phyloP scores from a whole-genome alignment of 768 basidiomycete species.

The Agrocybe praecox region DNA sequence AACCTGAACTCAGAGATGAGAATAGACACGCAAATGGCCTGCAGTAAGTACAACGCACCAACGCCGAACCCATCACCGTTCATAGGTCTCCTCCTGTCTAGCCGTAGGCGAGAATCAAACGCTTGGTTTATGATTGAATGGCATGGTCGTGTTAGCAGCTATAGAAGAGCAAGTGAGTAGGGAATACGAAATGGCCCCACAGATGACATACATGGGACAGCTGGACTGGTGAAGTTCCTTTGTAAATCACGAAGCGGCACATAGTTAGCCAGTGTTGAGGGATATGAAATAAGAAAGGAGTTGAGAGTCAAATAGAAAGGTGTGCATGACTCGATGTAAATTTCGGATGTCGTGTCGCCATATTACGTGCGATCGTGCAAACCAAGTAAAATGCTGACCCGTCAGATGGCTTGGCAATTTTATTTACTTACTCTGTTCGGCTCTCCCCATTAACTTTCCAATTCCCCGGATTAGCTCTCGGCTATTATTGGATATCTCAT shows the following conservation, averaged over 20 bases:
- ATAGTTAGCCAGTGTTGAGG: constrained; percentile 35
- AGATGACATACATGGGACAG: constrained; percentile 70
- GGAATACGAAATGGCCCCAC: constrained; percentile 1
- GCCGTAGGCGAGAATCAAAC: constrained; percentile 87
- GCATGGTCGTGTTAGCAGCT: constrained; percentile 91
- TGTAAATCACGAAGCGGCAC: constrained; percentile 95
- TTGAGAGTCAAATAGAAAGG: constrained; percentile 4
- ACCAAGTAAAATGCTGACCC: constrained; percentile 13
- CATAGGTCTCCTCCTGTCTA: constrained; percentile 83
- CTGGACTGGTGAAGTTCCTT: constrained; percentile 91
- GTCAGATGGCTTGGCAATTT: no score
- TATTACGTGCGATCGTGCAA: constrained; percentile 41
- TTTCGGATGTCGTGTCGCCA: constrained; percentile 12
- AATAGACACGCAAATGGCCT: not conserved
- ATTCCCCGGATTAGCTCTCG: not conserved
- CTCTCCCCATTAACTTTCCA: not conserved
- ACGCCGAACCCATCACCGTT: constrained; percentile 98
- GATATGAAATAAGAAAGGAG: constrained; percentile 5
- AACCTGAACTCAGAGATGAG: constrained; percentile 50
- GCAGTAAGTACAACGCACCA: constrained; percentile 47
- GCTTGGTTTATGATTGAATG: constrained; percentile 98
- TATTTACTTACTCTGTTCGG: no score
- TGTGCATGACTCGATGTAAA: not conserved
- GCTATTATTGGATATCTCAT: not conserved
- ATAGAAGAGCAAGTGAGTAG: constrained; percentile 1